Evolutionary conservation across 352 stramenopile species (phyloP), one percentile per base, ranked within the genome.

Genomic region (Globisporangium sylvaticum): DNA sequence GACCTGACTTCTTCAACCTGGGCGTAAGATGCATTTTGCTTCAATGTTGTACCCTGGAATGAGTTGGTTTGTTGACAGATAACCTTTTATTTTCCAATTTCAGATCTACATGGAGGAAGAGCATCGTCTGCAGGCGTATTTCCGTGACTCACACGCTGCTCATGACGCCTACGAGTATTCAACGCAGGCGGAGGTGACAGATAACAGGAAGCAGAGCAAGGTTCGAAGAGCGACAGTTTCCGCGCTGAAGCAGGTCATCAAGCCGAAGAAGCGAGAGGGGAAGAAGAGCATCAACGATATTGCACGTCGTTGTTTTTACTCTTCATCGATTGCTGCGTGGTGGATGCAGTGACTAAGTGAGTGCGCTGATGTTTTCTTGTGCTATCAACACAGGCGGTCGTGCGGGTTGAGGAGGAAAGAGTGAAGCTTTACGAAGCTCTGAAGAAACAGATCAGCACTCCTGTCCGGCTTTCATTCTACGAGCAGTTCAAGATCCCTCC

Each of bases 71-170:
- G 53, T 18, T 58, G 4, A 58, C 31, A 15, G 5, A 27, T 4
- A 14, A 1, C 22, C 24, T 27, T 14, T 14, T 37, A 22, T 46
- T 14, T 54, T 20, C 4, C 18, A 22, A 22, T 24, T 31, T 14
- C 55, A 92, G 84, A 77, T 92, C 2, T 88, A 84, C 31, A 64
- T 84, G 39, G 82, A 91, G 70, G 84, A 92, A 72, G 79, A 91
- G 69, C 66, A 69, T 7, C 71, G 84, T 15, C 60, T 88, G 22
- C 72, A 79, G 52, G 71, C 68, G 1, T 84, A 75, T 48, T 78
- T 81, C 24, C 67, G 68, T 31, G 74, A 79, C 10, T 75, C 74
- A 0, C 66, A 74, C 46, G 69, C 60, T 32, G 74, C 69, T 3
- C 68, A 80, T 10, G 74, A 86, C 29, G 74, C 69, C 18, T 79